Percentiles rank a stretch among this genome's conserved stretches.
Conservation (phyloP, 1,284 basidiomycete genomes). For the Schizophyllum amplum region DNA sequence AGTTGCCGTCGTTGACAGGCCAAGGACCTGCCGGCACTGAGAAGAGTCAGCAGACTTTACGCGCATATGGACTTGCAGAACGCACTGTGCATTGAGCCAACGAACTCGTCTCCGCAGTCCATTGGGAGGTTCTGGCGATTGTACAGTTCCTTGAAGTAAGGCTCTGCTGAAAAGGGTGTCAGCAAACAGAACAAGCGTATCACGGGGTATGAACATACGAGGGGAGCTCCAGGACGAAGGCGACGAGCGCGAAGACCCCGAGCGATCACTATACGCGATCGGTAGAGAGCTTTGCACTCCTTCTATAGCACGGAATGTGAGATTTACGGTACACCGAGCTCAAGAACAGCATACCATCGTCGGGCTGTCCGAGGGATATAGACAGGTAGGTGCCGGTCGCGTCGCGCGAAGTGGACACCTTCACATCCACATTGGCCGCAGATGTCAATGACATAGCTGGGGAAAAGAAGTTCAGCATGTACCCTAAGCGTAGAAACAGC, state of each 20-base stretch:
- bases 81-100: background rate
- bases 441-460: background rate
- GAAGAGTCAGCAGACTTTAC: background rate
- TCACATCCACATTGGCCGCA: background rate
- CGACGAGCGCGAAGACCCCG: background rate
- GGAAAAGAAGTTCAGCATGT: background rate
- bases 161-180: background rate
- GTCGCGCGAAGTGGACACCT: background rate
- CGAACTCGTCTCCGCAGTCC: background rate
- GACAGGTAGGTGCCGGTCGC: background rate
- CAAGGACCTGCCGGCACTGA: background rate
- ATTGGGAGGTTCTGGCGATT: background rate
- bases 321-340: no score
- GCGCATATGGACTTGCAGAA: background rate
- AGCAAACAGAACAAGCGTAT: background rate
- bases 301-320: background rate
- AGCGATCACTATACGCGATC: background rate
- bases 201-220: background rate
- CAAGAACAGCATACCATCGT: background rate
- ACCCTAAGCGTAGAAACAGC: background rate
- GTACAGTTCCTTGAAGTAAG: background rate
- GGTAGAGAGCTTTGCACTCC: background rate
- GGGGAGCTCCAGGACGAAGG: background rate
- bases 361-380: background rate
- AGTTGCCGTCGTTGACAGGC: background rate